Evolutionary conservation across 2,329 filamentous ascomycete genomes (phyloP), one percentile per base, ranked within the genome.

Genomic region (Triangularia setosa): DNA sequence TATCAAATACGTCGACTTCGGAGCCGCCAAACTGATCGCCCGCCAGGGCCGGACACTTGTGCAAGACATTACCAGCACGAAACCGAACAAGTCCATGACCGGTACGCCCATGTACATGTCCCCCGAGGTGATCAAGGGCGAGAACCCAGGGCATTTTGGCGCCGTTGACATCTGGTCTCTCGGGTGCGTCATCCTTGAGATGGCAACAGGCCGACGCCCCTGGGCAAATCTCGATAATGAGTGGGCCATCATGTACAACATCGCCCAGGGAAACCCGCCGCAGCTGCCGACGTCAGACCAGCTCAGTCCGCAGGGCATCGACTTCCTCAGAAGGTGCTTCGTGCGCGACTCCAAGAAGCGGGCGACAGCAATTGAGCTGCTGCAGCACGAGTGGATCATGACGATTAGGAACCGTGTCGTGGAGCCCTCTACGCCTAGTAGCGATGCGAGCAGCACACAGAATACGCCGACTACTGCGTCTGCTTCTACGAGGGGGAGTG

Each of bases 21-120:
- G 95, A 65, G 95, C 95, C 0, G 94, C 95, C 66, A 99, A 98
- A 76, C 90, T 98, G 68, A 97, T 99, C 73, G 93, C 95, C 54
- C 89, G 93, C 56, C 92, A 97, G 76, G 93, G 93, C 66, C 92
- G 93, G 71, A 98, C 95, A 3, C 81, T 97, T 18, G 87, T 91
- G 23, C 84, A 85, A 53, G 84, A 88, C 71, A 77, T 88, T 61
- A 81, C 83, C 24, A 83, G 85, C 40, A 80, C 83, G 27, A 83
- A 86, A 72, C 85, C 89, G 58, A 93, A 96, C 77, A 90, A 93
- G 74, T 95, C 91, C 35, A 97, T 98, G 89, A 97, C 93, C 21
- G 95, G 95, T 70, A 99, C 95, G 11, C 95, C 95, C 2, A 99
- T 99, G 95, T 99, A 99, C 82, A 99, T 99, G 95, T 98, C 95